Conservation (phyloP, 2,329 filamentous ascomycete species). For the Aureobasidium uvarum region DNA sequence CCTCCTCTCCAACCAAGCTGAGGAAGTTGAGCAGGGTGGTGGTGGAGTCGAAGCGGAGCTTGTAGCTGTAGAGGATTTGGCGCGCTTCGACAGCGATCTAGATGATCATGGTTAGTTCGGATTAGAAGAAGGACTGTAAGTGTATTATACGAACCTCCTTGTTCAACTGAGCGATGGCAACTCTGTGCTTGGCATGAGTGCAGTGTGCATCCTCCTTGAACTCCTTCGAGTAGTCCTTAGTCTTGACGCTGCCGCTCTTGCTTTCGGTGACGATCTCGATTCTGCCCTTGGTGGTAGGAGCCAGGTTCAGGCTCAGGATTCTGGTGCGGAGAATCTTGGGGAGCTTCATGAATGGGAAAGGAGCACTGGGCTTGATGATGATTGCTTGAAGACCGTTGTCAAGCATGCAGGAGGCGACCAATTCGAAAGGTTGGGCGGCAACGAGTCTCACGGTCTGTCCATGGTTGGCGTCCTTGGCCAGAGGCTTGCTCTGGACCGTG, state of each 20-base stretch:
- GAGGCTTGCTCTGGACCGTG: conserved; percentile 28
- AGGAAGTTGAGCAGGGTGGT: conserved; percentile 38
- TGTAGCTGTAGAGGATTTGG: conserved; percentile 37
- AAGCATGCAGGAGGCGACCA: conserved; percentile 37
- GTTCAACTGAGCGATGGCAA: conserved; percentile 37
- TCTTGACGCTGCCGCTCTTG: conserved; percentile 33
- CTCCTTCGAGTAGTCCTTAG: conserved; percentile 30
- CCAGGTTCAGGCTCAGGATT: conserved; percentile 10
- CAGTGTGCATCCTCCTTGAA: conserved; percentile 19
- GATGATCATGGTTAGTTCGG: background rate
- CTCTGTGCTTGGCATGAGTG: conserved; percentile 31
- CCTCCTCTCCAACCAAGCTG: conserved; percentile 30
- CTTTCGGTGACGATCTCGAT: conserved; percentile 37
- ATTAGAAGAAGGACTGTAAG: background rate
- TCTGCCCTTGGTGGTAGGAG: conserved; percentile 29
- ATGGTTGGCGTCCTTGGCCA: conserved; percentile 31
- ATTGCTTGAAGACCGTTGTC: conserved; percentile 40
- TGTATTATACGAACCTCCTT: conserved; percentile 34
- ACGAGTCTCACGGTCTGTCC: conserved; percentile 37
- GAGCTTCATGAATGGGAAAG: conserved; percentile 39
- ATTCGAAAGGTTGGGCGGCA: conserved; percentile 36
- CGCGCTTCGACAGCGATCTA: conserved; percentile 36
- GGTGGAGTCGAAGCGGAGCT: conserved; percentile 38
- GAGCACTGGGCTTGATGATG: conserved; percentile 38
- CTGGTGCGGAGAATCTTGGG: conserved; percentile 6